These are phyloP conservation scores for Phalaenopsis hybrid DNA, from an alignment of 116 monocot genomes.

Conservation along the genomic window DNA sequence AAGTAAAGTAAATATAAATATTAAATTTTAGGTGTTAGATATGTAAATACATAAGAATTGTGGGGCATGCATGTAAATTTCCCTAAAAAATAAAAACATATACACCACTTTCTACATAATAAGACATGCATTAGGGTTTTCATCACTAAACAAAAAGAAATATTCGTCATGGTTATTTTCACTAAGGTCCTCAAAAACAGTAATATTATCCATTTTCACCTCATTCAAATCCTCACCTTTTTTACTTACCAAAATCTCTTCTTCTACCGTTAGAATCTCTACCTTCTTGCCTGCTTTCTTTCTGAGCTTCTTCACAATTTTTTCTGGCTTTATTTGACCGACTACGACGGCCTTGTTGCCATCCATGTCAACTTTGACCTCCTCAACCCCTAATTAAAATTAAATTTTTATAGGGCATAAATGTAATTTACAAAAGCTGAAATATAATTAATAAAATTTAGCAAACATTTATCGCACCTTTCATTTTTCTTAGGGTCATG, in stretches of 20 bases:
- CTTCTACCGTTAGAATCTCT: constrained; percentile 23
- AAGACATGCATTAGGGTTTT: constrained; percentile 34
- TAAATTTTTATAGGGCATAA: not conserved
- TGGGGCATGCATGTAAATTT: no score
- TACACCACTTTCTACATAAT: constrained; percentile 9
- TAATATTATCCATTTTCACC: no score
- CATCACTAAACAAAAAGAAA: constrained; percentile 32
- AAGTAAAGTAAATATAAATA: no score
- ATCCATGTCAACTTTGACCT: constrained; percentile 38
- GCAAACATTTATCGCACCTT: no score
- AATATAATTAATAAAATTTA: no score
- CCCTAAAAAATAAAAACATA: no score
- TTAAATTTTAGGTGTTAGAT: no score
- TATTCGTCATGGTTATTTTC: not conserved
- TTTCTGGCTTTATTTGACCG: constrained; percentile 33
- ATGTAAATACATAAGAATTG: no score
- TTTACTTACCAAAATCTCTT: not conserved
- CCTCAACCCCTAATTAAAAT: constrained; percentile 37
- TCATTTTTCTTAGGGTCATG: constrained; percentile 11
- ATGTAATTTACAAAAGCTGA: no score
- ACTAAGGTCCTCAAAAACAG: constrained; percentile 10
- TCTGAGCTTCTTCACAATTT: constrained; percentile 40
- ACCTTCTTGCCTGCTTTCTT: constrained; percentile 54
- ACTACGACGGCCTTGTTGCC: constrained; percentile 29
- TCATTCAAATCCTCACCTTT: no score